Evolutionary conservation across 2,329 filamentous ascomycete genomes (phyloP).

Genomic region (Pseudovirgaria hyperparasitica): DNA sequence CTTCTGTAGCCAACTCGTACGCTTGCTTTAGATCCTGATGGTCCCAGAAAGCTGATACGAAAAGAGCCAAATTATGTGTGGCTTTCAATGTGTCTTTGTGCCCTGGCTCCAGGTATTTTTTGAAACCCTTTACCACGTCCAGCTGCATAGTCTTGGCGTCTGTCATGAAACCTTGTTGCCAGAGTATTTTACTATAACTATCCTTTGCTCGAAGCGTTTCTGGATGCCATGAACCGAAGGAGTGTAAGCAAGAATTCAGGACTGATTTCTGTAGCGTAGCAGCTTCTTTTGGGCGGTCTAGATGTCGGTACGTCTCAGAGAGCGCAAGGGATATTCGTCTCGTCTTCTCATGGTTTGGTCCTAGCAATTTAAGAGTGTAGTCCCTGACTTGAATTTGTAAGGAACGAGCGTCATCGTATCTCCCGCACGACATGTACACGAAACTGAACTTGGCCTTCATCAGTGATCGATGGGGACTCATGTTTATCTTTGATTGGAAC

Average conservation of each 20-base stretch:
- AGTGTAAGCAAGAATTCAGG: conserved; percentile 8
- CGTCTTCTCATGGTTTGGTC: conserved; percentile 10
- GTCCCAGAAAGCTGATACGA: conserved; percentile 2
- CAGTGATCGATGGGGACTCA: conserved; percentile 1
- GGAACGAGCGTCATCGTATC: conserved; percentile 13
- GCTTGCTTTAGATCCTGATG: conserved; percentile 3
- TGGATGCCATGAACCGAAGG: conserved; percentile 12
- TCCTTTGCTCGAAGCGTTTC: conserved; percentile 15
- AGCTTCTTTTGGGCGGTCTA: conserved; percentile 12
- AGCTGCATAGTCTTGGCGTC: conserved; percentile 8
- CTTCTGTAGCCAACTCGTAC: conserved; percentile 3
- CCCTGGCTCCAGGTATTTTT: conserved; percentile 7
- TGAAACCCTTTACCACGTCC: conserved; percentile 9
- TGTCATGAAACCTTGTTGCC: conserved; percentile 10
- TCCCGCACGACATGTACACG: conserved; percentile 13
- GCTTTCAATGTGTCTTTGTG: conserved; percentile 12
- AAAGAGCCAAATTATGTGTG: conserved; percentile 11
- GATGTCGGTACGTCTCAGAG: conserved; percentile 10
- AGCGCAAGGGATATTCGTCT: conserved; percentile 11
- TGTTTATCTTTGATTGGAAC: conserved; percentile 1
- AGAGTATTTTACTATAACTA: conserved; percentile 9
- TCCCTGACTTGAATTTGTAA: conserved; percentile 15
- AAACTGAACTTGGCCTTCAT: conserved; percentile 15
- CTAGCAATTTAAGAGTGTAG: conserved; percentile 10
- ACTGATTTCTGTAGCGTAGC: conserved; percentile 11